Base-by-base conservation (phyloP, 805 yeast genomes). In the Maudiozyma pseudohumilis region DNA sequence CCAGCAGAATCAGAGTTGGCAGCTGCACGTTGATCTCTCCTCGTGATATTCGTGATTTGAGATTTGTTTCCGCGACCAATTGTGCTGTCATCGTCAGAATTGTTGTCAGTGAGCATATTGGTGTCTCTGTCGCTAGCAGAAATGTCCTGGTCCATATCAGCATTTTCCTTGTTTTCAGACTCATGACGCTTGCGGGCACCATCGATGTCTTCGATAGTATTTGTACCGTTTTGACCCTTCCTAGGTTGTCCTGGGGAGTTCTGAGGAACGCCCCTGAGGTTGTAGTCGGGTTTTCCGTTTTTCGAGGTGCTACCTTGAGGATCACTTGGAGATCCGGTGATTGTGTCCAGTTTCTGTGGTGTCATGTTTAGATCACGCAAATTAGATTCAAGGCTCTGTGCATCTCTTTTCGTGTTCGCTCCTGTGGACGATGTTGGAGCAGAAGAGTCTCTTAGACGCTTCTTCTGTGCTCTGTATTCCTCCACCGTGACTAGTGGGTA, bases 191-290 rank as follows among this genome's bases (percentile, higher is more conserved):
- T 41, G 19, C 38, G 34, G 21, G 37, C 44, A 26, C 38, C 41
- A 40, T 42, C 45, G 40, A 47, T 59, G 60, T 50, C 56, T 49
- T 60, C 63, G 57, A 63, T 49, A 48, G 55, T 50, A 21, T 49
- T 60, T 40, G 47, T 46, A 23, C 55, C 64, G 32, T 41, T 52
- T n/a, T 50, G 49, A 6, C 65, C 57, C 40, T 89, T 89, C 53
- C 96, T 74, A 29, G 98, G 98, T 61, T 92, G 98, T 2, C 97
- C 98, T 0, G 98, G 98, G 2, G 96, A 85, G 35, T 85, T 85
- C 46, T 74, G 72, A 5, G 97, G 98, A 15, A 92, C 87, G 3
- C 62, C 58, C n/a, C 45, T 36, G 3, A 45, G 28, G 50, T 47
- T 49, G 57, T 64, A 45, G 57, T 51, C 36, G 16, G 20, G 28